Percentiles rank a stretch among this genome's conserved stretches.
phyloP scores from a whole-genome alignment of 2,329 filamentous ascomycete species.

The Epichloe amarillans region DNA sequence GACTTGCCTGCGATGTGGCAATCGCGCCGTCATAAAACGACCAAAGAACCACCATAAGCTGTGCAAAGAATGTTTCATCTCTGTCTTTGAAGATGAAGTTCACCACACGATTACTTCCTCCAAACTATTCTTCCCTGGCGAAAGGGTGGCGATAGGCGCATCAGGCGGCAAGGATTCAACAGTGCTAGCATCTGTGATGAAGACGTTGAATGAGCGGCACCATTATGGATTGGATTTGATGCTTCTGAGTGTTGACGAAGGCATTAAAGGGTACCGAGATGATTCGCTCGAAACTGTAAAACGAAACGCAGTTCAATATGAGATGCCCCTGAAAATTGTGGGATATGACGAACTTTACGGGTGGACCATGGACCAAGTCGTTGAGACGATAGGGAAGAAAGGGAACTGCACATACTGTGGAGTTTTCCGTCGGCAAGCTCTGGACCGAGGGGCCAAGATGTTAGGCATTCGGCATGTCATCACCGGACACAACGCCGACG shows the following conservation, averaged over 20 bases:
- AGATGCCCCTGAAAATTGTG: conserved; percentile 82
- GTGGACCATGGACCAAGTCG: conserved; percentile 99
- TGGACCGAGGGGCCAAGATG: conserved; percentile 82
- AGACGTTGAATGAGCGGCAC: conserved; percentile 84
- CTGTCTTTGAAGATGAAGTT: conserved; percentile 81
- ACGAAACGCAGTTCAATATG: conserved; percentile 80
- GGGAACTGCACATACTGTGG: conserved; percentile 99
- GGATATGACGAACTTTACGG: conserved; percentile 91
- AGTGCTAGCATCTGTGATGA: conserved; percentile 84
- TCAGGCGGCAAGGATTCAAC: conserved; percentile 97
- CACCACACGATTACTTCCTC: conserved; percentile 82
- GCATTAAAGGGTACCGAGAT: conserved; percentile 92
- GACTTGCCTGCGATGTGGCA: conserved; percentile 61
- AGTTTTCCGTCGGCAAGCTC: conserved; percentile 84
- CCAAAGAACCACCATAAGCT: conserved; percentile 97
- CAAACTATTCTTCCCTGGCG: conserved; percentile 68
- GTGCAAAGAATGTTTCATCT: conserved; percentile 78
- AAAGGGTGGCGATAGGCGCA: conserved; percentile 85
- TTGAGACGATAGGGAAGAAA: conserved; percentile 91
- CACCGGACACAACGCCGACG: conserved; percentile 94
- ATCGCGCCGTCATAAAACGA: conserved; percentile 77
- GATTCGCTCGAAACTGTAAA: conserved; percentile 95
- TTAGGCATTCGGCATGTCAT: conserved; percentile 86
- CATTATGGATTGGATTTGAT: conserved; percentile 76
- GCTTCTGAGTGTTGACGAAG: conserved; percentile 87